These are phyloP conservation scores for Candida insectalens DNA, from an alignment of 805 yeast species.

Conservation along the genomic window DNA sequence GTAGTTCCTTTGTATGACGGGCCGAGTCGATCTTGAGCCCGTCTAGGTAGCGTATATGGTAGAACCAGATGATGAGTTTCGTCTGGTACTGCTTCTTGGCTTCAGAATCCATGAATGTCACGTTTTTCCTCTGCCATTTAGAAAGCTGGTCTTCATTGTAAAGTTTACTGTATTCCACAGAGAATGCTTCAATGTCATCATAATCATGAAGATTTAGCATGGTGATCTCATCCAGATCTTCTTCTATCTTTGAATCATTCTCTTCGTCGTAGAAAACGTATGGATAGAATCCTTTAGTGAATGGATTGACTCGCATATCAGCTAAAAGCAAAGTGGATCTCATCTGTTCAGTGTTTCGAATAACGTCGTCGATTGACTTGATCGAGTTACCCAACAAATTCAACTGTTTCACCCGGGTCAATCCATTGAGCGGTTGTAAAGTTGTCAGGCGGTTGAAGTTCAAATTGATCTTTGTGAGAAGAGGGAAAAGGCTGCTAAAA, in stretches of 20 bases:
- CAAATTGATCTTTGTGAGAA: slow-evolving; percentile 36
- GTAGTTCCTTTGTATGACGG: neutral
- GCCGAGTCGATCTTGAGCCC: slow-evolving; percentile 13
- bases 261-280: slow-evolving; percentile 42
- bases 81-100: slow-evolving; percentile 10
- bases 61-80: slow-evolving; percentile 19
- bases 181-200: slow-evolving; percentile 44
- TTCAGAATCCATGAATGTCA: slow-evolving; percentile 5
- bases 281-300: slow-evolving; percentile 39
- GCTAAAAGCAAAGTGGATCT: slow-evolving; percentile 28
- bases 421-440: slow-evolving; percentile 25
- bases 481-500: slow-evolving; percentile 33
- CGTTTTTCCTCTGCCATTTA: slow-evolving; percentile 33
- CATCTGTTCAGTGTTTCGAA: slow-evolving; percentile 20
- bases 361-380: slow-evolving; percentile 23
- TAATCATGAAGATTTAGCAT: slow-evolving; percentile 34
- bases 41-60: slow-evolving; percentile 17
- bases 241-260: slow-evolving; percentile 7
- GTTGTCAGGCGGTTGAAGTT: slow-evolving; percentile 36
- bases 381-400: slow-evolving; percentile 37
- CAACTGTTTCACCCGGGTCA: slow-evolving; percentile 29
- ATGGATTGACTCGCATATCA: slow-evolving; percentile 41
- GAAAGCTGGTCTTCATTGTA: slow-evolving; percentile 22
- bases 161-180: slow-evolving; percentile 34
- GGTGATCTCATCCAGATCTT: slow-evolving; percentile 15